Evolutionary conservation across 805 yeast genomes (phyloP), one percentile per base, ranked within the genome.

Genomic region (Candida cerambycidarum): DNA sequence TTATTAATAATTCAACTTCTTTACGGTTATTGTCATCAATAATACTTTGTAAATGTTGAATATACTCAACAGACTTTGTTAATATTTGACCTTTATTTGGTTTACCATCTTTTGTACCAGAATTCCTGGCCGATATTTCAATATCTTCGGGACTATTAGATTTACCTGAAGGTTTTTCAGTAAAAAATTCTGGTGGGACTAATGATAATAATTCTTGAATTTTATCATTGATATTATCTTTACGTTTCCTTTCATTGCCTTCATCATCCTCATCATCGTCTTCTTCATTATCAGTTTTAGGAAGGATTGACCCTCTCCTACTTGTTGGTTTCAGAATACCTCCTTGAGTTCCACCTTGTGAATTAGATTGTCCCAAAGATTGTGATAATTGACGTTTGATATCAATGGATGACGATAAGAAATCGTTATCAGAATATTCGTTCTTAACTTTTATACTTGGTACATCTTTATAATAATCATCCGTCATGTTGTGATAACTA

Each of bases 71-170:
- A 0, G 88, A 77, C 55, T 83, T 85, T 7, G 87, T 76, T 45
- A 86, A 65, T 2, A 86, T 84, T 57, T 85, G 92, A 1, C 95
- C 95, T 62, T 86, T 86, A 56, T 85, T 85, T 0, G 95, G 95
- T 51, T 83, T 85, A 2, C 92, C 93, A 54, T 85, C 92, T 49
- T 82, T 84, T 0, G 92, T 85, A 0, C 92, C 92, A 4, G 67
- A 55, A 36, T 58, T 62, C 41, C 57, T 61, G 36, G 58, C 50
- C 1, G 64, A 62, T 2, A 61, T 56, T n/a, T 63, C 63, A 18
- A 40, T 44, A 11, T 51, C 56, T 12, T 52, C 54, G 10, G 38
- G 44, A 8, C 34, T n/a, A 28, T 36, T 44, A 13, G 40, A 42
- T 18, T 31, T 44, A 13, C 40, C 48, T 45, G 49, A 41, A n/a